A percentile compares a stretch with the other conserved stretches of the same genome.
Conservation (phyloP, 2,329 filamentous ascomycete species). For the Trichoderma lentiforme region DNA sequence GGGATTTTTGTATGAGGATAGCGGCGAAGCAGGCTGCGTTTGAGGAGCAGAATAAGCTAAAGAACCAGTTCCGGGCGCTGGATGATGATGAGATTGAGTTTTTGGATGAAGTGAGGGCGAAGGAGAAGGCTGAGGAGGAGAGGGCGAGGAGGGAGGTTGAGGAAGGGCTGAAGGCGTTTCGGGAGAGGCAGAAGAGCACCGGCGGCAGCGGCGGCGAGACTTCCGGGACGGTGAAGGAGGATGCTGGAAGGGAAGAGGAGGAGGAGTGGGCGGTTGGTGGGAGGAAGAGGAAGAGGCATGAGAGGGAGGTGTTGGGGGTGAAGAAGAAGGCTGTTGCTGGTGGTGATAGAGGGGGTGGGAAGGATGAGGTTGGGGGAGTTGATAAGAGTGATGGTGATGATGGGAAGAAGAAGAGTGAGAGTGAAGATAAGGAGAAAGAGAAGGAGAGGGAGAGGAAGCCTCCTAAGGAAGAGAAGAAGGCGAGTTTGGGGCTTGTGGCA, state of each 20-base stretch:
- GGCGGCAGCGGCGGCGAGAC: constrained; percentile 15
- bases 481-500: constrained; percentile 44
- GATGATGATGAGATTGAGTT: constrained; percentile 80
- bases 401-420: not conserved
- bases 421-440: constrained; percentile 21
- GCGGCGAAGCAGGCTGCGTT: constrained; percentile 80
- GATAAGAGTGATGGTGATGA: not conserved
- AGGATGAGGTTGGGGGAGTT: constrained; percentile 4
- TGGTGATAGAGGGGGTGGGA: constrained; percentile 16
- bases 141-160: constrained; percentile 53
- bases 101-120: constrained; percentile 56
- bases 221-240: constrained; percentile 23
- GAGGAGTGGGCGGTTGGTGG: constrained; percentile 35
- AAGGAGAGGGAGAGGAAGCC: constrained; percentile 21
- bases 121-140: constrained; percentile 52
- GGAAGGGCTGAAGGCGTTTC: constrained; percentile 54
- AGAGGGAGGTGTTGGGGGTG: constrained; percentile 35
- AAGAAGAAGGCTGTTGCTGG: constrained; percentile 27
- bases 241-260: constrained; percentile 24
- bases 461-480: constrained; percentile 22
- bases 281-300: constrained; percentile 37
- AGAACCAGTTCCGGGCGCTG: constrained; percentile 73
- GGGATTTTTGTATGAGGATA: constrained; percentile 29
- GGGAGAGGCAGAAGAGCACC: constrained; percentile 44
- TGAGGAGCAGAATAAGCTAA: constrained; percentile 67